A percentile compares a stretch with the other conserved stretches of the same genome.
Conservation (phyloP, 371 early-diverging fungal species). For the Rozella allomycis region DNA sequence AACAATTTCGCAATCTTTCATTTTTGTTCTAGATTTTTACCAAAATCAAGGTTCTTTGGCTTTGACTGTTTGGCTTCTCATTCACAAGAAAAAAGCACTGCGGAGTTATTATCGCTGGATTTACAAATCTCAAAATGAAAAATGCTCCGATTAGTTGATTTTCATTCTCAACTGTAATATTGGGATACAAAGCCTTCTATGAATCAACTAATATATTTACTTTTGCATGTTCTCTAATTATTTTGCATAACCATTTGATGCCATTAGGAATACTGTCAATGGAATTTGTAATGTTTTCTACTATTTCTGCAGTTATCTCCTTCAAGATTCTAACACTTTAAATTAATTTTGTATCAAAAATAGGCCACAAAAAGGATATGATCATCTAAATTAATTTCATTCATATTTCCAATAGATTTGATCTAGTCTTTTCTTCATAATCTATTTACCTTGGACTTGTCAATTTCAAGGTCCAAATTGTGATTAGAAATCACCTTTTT, state of each 20-base stretch:
- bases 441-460: slow-evolving; percentile 73
- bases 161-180: no score
- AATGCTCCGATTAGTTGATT: slow-evolving; percentile 89
- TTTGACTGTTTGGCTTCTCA: slow-evolving; percentile 46
- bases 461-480: slow-evolving; percentile 63
- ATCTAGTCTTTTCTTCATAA: no score
- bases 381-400: no score
- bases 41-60: slow-evolving; percentile 67
- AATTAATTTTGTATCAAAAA: no score
- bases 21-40: slow-evolving; percentile 10
- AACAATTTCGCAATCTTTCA: slow-evolving; percentile 49
- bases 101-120: slow-evolving; percentile 89
- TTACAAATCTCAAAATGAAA: slow-evolving; percentile 86
- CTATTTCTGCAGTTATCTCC: slow-evolving; percentile 58
- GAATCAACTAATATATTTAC: no score
- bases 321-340: slow-evolving; percentile 49
- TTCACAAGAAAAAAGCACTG: slow-evolving; percentile 82
- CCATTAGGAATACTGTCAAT: slow-evolving; percentile 73
- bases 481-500: slow-evolving; percentile 45
- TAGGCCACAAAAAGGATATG: no score
- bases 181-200: no score
- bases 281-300: slow-evolving; percentile 55
- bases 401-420: no score
- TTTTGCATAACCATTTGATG: slow-evolving; percentile 95
- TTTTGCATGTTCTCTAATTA: slow-evolving; percentile 77